Evolutionary conservation across 257 asterid species (phyloP).

Genomic region (Salvia miltiorrhiza): DNA sequence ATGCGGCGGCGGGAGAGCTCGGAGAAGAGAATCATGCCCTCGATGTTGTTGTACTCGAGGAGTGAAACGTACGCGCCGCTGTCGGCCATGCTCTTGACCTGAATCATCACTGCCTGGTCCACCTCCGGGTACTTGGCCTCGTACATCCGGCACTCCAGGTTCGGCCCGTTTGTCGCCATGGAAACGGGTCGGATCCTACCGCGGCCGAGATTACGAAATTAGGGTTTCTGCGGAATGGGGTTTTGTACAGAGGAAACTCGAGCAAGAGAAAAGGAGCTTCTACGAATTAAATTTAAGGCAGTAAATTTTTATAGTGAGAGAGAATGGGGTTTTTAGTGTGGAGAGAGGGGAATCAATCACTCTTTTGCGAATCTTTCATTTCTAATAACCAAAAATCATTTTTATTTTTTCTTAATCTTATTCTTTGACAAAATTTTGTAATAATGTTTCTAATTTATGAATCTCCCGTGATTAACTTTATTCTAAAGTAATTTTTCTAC

Average conservation of each 20-base stretch:
- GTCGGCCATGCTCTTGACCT: conserved; percentile 96
- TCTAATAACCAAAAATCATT: too few relatives aligned
- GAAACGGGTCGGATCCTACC: background rate
- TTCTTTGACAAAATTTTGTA: too few relatives aligned
- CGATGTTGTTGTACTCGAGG: conserved; percentile 90
- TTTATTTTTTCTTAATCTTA: too few relatives aligned
- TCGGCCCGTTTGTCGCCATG: conserved; percentile 70
- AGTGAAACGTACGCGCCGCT: conserved; percentile 95
- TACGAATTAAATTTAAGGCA: background rate
- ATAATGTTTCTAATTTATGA: too few relatives aligned
- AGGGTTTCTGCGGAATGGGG: conserved; percentile 22
- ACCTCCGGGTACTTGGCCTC: conserved; percentile 96
- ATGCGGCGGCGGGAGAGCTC: conserved; percentile 98
- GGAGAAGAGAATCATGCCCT: conserved; percentile 95
- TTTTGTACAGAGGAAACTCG: background rate
- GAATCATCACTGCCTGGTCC: conserved; percentile 91
- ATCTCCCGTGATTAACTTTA: too few relatives aligned
- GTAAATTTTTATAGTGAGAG: background rate
- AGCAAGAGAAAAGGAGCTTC: background rate
- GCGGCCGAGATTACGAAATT: background rate
- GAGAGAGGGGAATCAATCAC: background rate
- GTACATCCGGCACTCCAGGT: conserved; percentile 96
- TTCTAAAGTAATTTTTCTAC: too few relatives aligned
- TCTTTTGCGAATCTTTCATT: too few relatives aligned
- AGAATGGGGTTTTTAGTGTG: background rate